These are phyloP conservation scores for Hypoxylon fragiforme DNA, from an alignment of 495 filamentous ascomycete species.

Conservation along the genomic window DNA sequence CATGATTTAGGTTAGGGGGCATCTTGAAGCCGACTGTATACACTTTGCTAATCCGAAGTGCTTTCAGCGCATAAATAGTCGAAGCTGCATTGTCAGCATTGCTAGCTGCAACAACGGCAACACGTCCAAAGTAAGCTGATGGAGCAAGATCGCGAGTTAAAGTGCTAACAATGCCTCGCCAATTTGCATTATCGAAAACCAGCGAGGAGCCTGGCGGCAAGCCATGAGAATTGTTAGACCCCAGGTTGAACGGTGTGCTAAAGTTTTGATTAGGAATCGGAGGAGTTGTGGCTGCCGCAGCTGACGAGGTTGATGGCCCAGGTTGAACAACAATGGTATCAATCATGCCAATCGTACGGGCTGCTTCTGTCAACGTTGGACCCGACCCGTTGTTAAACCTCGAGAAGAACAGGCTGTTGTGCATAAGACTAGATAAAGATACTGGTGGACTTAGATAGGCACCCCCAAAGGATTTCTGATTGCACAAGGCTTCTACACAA, in stretches of 20 bases:
- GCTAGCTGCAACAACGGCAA: slow-evolving; percentile 72
- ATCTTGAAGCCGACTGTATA: slow-evolving; percentile 84
- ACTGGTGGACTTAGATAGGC: slow-evolving; percentile 76
- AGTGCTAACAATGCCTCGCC: slow-evolving; percentile 81
- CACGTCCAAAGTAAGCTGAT: slow-evolving; percentile 72
- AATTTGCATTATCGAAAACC: slow-evolving; percentile 76
- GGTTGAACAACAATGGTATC: slow-evolving; percentile 73
- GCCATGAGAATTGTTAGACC: slow-evolving; percentile 18
- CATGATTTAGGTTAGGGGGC: slow-evolving; percentile 61
- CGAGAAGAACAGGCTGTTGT: slow-evolving; percentile 46
- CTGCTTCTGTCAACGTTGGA: slow-evolving; percentile 69
- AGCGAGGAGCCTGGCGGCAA: slow-evolving; percentile 52
- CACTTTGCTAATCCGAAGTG: slow-evolving; percentile 74
- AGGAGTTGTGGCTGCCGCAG: slow-evolving; percentile 44
- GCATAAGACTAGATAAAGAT: slow-evolving; percentile 45
- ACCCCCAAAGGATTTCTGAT: slow-evolving; percentile 73
- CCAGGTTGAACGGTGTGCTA: slow-evolving; percentile 8
- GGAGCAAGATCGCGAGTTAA: slow-evolving; percentile 79
- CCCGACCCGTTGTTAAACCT: slow-evolving; percentile 57
- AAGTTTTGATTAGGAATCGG: slow-evolving; percentile 41
- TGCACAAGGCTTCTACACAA: slow-evolving; percentile 62
- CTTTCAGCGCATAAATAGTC: slow-evolving; percentile 73
- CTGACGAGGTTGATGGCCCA: slow-evolving; percentile 35
- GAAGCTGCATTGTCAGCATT: slow-evolving; percentile 71
- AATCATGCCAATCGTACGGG: slow-evolving; percentile 72